Evolutionary conservation across 179 eudicot genomes (phyloP).

Genomic region (Silene coronaria): DNA sequence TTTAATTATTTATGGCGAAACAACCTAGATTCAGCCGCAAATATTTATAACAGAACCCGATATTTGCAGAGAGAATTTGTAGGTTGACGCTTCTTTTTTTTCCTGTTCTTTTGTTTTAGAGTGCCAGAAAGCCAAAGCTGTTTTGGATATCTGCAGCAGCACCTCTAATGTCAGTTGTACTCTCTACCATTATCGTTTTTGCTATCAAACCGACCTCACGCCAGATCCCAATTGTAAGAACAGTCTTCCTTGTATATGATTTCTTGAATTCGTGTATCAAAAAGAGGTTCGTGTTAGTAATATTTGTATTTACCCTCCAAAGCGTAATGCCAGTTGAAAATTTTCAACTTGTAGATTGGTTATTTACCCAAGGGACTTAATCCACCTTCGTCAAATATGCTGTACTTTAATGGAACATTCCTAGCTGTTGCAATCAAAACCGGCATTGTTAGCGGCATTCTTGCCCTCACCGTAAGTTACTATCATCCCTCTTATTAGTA

Average conservation of each 20-base stretch:
- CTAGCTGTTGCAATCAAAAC: conserved; percentile 68
- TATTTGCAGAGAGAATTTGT: background rate
- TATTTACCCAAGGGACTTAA: conserved; percentile 78
- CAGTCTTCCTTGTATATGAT: background rate
- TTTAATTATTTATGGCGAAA: too few species aligned
- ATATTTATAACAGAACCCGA: background rate
- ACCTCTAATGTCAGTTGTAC: conserved; percentile 72
- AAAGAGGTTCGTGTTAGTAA: background rate
- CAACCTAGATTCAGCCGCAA: too few species aligned
- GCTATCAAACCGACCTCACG: conserved; percentile 50
- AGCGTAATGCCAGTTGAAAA: background rate
- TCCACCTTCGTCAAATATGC: conserved; percentile 81
- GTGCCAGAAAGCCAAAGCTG: conserved; percentile 56
- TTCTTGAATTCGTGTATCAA: background rate
- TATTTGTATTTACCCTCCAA: background rate
- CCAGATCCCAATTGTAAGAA: conserved; percentile 64
- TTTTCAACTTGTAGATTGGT: conserved; percentile 54
- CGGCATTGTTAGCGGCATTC: conserved; percentile 74
- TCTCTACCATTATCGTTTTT: conserved; percentile 65
- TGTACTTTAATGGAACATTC: conserved; percentile 52
- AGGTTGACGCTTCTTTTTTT: background rate
- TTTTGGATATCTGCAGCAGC: conserved; percentile 96
- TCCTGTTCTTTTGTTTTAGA: conserved; percentile 29
- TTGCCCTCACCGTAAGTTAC: conserved; percentile 79
- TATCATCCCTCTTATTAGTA: background rate